These are phyloP conservation scores for Coemansia sp. DNA, from an alignment of 192 early-diverging fungal species.

Conservation along the genomic window DNA sequence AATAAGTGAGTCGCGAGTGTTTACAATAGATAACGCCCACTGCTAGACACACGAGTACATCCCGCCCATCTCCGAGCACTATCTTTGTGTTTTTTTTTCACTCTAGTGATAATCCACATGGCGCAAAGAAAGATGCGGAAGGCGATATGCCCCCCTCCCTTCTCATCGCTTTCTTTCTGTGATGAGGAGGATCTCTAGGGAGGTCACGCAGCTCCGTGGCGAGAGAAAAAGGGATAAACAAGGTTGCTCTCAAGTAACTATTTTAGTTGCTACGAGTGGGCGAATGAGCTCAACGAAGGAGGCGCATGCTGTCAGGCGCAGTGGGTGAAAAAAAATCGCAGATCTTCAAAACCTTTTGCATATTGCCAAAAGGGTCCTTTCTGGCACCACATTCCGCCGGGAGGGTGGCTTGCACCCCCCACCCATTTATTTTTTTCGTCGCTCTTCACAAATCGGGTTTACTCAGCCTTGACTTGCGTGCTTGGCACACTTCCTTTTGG, in stretches of 20 bases:
- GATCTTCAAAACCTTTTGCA: constrained; percentile 4
- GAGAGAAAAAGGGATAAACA: constrained; percentile 2
- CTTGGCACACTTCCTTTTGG: neutral
- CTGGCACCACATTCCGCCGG: constrained; percentile 6
- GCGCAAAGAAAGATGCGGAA: constrained; percentile 11
- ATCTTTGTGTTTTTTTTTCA: neutral
- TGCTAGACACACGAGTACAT: neutral
- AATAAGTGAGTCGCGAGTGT: neutral
- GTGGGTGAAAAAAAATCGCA: neutral
- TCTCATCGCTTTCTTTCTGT: neutral
- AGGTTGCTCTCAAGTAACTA: neutral
- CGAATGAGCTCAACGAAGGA: neutral
- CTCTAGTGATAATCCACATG: neutral
- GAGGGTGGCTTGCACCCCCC: neutral
- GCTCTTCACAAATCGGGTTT: constrained; percentile 7
- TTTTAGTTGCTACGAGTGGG: neutral
- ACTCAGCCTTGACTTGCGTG: constrained; percentile 1
- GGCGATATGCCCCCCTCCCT: neutral
- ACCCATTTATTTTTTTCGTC: neutral
- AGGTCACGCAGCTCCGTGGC: constrained; percentile 9
- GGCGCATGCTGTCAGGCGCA: neutral
- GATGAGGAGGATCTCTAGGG: neutral
- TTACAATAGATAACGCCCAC: neutral
- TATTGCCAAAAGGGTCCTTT: constrained; percentile 10
- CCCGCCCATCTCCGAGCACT: neutral